Evolutionary conservation across 306 rosid genomes (phyloP).

Genomic region (Myrica gale): DNA sequence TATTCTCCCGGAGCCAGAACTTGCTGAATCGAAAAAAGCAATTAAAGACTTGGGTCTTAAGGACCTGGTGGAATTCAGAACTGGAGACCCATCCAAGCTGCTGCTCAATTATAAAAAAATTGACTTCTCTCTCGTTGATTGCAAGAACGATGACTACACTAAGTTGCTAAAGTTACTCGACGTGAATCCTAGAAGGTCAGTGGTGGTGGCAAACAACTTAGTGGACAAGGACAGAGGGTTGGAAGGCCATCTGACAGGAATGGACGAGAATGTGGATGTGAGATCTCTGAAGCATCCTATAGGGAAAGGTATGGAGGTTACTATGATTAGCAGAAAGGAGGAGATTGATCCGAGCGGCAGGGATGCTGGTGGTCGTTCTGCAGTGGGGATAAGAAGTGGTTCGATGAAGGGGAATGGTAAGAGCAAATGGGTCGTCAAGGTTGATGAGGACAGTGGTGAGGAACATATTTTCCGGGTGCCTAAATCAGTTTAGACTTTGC

Average conservation of each 20-base stretch:
- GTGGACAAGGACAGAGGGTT: slow-evolving; percentile 38
- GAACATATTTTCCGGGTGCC: slow-evolving; percentile 62
- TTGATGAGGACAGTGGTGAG: slow-evolving; percentile 70
- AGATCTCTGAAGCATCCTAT: slow-evolving; percentile 54
- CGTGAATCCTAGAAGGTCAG: slow-evolving; percentile 51
- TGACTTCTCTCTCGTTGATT: slow-evolving; percentile 61
- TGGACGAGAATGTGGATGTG: slow-evolving; percentile 40
- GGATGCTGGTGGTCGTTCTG: slow-evolving; percentile 7
- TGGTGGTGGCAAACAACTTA: slow-evolving; percentile 58
- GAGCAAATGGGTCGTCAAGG: slow-evolving; percentile 56
- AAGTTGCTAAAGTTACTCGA: slow-evolving; percentile 43
- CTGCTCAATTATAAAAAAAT: slow-evolving; percentile 47
- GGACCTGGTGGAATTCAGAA: slow-evolving; percentile 56
- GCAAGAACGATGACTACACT: slow-evolving; percentile 43
- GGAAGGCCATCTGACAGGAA: slow-evolving; percentile 34
- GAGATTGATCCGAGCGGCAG: slow-evolving; percentile 18
- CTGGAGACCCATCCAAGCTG: slow-evolving; percentile 50
- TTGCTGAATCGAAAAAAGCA: slow-evolving; percentile 43
- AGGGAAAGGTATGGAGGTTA: slow-evolving; percentile 59
- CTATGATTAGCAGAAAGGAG: slow-evolving; percentile 37
- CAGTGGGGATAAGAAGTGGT: slow-evolving; percentile 5
- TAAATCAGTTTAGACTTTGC: slow-evolving; percentile 11
- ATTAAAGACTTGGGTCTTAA: slow-evolving; percentile 48
- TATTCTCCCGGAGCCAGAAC: slow-evolving; percentile 53
- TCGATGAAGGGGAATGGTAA: slow-evolving; percentile 27